phyloP scores from a whole-genome alignment of 2,329 filamentous ascomycete species.

The Fusarium haematococcum region DNA sequence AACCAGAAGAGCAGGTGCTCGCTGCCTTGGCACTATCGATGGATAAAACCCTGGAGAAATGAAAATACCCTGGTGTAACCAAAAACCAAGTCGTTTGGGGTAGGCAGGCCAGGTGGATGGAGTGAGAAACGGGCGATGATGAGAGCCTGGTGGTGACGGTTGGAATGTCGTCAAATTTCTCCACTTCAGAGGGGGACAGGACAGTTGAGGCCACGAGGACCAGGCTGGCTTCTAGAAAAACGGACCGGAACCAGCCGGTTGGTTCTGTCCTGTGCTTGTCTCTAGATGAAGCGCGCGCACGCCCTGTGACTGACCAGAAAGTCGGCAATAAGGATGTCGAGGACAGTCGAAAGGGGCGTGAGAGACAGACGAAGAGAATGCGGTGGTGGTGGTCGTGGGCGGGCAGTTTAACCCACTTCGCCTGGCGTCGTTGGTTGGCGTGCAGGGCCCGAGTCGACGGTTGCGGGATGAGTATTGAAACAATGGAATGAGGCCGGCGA shows the following conservation, averaged over 20 bases:
- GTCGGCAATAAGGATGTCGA: conserved; percentile 14
- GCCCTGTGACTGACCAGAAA: not conserved
- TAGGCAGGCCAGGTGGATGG: conserved; percentile 3
- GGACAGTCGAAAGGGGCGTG: conserved; percentile 27
- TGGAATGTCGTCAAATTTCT: conserved; percentile 42
- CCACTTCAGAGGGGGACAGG: conserved; percentile 33
- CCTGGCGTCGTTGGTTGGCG: conserved; percentile 30
- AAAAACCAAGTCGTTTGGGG: not conserved
- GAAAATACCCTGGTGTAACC: not conserved
- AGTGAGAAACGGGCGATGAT: conserved; percentile 22
- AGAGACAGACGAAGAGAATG: conserved; percentile 16
- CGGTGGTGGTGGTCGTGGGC: conserved; percentile 15
- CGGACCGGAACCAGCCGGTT: conserved; percentile 17
- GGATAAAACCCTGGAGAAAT: not conserved
- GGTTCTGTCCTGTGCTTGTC: conserved; percentile 5
- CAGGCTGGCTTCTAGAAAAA: conserved; percentile 29
- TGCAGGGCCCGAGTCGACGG: conserved; percentile 35
- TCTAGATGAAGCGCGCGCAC: not conserved
- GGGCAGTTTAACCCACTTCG: conserved; percentile 28
- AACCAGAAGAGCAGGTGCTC: not conserved
- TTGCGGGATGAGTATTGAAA: conserved; percentile 32
- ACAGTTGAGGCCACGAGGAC: conserved; percentile 35
- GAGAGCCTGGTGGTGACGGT: conserved; percentile 26
- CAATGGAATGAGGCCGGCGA: conserved; percentile 30
- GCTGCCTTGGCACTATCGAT: not conserved